Evolutionary conservation across 1,284 basidiomycete species (phyloP), one percentile per base, ranked within the genome.

Genomic region (Pseudozyma flocculosa): DNA sequence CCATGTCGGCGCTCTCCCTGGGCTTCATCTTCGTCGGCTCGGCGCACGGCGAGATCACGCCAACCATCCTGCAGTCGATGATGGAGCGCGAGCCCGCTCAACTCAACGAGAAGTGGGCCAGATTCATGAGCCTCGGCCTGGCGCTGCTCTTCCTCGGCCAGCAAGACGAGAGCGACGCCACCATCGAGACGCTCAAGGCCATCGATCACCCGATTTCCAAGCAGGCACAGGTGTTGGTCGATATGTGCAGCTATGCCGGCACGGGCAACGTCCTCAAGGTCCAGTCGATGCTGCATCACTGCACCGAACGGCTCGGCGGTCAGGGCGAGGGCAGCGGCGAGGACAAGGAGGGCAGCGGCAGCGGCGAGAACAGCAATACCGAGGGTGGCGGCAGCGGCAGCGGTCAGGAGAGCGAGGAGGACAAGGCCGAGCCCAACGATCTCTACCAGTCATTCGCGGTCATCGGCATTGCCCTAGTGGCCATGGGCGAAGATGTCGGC

Each of bases 401-500:
- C 17, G 43, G 61, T 8, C 60, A 61, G 42, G 60, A 59, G 26
- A 52, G 66, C 10, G 54, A 52, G 5, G 68, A 76, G 46, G 78
- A 83, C 61, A 84, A 85, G 11, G 61, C 64, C 38, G 83, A 83
- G 45, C 81, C 84, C 67, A 85, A 90, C 59, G 88, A 95, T 68
- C 87, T 88, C 34, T 92, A 90, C 83, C 91, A 97, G 80, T 86
- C 90, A 1, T 90, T 97, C 68, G 90, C 95, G 14, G 92, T 95
- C 38, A 84, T 99, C 41, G 94, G 91, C 40, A 91, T 98, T 69
- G 89, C 94, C 0, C 80, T 98, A 44, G 89, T 98, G 39, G 88
- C 94, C 1, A 98, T 98, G 93, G 95, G 95, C 38, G 95, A 98
- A 80, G 94, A 98, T 43, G 88, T 98, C 42, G 95, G 95, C 46